These are phyloP conservation scores for Senna tora DNA, from an alignment of 306 rosid genomes.

Conservation along the genomic window DNA sequence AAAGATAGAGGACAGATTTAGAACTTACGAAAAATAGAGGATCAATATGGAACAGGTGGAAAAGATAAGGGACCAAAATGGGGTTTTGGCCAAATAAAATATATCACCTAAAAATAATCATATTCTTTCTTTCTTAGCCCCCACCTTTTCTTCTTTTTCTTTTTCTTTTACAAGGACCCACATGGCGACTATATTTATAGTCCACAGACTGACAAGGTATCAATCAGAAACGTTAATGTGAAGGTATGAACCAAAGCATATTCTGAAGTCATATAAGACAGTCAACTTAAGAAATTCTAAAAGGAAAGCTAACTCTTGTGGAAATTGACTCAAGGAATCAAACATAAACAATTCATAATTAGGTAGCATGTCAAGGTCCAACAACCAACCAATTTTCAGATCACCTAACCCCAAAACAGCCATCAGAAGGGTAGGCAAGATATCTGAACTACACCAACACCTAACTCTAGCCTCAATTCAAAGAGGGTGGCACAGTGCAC, in stretches of 20 bases:
- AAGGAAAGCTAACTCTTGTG: constrained; percentile 4
- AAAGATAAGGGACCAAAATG: no score
- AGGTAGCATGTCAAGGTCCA: constrained; percentile 38
- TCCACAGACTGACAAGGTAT: not conserved
- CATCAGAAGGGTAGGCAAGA: constrained; percentile 1
- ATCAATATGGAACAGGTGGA: no score
- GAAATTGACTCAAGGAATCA: constrained; percentile 1
- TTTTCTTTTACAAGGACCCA: constrained; percentile 9
- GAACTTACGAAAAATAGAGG: no score
- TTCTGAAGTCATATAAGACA: not conserved
- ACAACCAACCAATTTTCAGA: not conserved
- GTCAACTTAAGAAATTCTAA: constrained; percentile 27
- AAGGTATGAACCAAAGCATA: constrained; percentile 36
- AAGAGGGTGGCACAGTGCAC: no score
- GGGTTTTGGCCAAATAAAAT: no score
- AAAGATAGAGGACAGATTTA: no score
- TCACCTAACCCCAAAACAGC: constrained; percentile 40
- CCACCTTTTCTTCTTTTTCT: not conserved
- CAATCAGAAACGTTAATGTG: constrained; percentile 11
- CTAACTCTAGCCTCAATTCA: constrained; percentile 5
- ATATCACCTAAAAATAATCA: not conserved
- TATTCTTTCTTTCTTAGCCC: not conserved
- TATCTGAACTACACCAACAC: not conserved
- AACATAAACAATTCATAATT: not conserved
- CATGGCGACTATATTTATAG: not conserved